Percentiles rank a stretch among this genome's conserved stretches.
Conservation (phyloP, 208 protist species). For the Histomonas meleagridis region DNA sequence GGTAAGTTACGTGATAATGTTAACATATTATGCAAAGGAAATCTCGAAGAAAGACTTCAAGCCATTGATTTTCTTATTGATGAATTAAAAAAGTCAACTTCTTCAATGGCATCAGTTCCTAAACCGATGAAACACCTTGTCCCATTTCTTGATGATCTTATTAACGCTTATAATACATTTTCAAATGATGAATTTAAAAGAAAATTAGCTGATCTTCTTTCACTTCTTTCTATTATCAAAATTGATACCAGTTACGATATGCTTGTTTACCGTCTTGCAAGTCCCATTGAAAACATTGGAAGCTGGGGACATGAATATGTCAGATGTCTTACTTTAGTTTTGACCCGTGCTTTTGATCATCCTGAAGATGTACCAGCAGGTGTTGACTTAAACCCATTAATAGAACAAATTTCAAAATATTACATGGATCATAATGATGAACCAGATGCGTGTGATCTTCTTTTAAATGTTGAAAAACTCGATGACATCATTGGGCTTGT, state of each 20-base stretch:
- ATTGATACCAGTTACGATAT: constrained; percentile 48
- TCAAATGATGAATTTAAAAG: neutral
- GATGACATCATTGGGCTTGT: constrained; percentile 68
- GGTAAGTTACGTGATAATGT: neutral
- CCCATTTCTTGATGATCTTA: constrained; percentile 74
- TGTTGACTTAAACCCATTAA: neutral
- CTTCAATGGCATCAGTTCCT: constrained; percentile 92
- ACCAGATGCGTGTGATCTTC: constrained; percentile 88
- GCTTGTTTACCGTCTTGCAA: constrained; percentile 82
- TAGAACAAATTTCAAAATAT: constrained; percentile 53
- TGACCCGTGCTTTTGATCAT: neutral
- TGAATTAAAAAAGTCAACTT: constrained; percentile 77
- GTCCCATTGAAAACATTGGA: constrained; percentile 73
- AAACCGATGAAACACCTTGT: constrained; percentile 97
- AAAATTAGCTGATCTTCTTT: constrained; percentile 53
- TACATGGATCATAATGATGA: constrained; percentile 84
- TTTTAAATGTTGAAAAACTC: constrained; percentile 66
- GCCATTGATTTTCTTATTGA: constrained; percentile 73
- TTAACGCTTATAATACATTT: constrained; percentile 61
- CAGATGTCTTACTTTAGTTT: constrained; percentile 48
- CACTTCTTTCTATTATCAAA: constrained; percentile 47
- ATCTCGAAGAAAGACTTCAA: neutral
- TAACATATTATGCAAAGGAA: neutral
- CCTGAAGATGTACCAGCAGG: neutral
- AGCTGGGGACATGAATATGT: constrained; percentile 97